Evolutionary conservation across 108 stramenopile species (phyloP).

Genomic region (Skeletonema marinoi): DNA sequence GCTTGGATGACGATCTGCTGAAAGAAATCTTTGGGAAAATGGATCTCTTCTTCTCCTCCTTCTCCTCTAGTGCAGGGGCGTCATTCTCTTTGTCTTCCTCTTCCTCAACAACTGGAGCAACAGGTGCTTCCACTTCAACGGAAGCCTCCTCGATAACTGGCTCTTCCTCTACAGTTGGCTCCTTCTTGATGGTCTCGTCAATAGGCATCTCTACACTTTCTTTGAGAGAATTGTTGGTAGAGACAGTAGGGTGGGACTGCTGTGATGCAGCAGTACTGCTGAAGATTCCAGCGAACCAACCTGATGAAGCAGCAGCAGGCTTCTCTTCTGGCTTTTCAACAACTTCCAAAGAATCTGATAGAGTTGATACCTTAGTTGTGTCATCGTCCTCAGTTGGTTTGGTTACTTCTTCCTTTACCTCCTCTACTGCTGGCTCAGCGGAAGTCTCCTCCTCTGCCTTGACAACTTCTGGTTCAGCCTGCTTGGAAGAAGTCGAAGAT

Average conservation of each 20-base stretch:
- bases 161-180: neutral
- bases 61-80: neutral
- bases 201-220: neutral
- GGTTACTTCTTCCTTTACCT: neutral
- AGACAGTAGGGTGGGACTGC: neutral
- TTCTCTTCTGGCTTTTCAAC: neutral
- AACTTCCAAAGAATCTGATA: neutral
- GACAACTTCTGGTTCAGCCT: neutral
- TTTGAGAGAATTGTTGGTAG: neutral
- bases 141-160: neutral
- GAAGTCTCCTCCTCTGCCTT: neutral
- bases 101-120: neutral
- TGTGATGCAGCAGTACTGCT: neutral
- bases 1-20: neutral
- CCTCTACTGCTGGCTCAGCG: neutral
- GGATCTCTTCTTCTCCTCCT: neutral
- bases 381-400: neutral
- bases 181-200: neutral
- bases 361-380: neutral
- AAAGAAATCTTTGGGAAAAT: neutral
- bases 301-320: neutral
- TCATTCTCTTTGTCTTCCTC: conserved; percentile 3
- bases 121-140: neutral
- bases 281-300: neutral
- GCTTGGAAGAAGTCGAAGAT: too few species aligned